Evolutionary conservation across 352 stramenopile genomes (phyloP).

Genomic region (Plasmopara muralis): DNA sequence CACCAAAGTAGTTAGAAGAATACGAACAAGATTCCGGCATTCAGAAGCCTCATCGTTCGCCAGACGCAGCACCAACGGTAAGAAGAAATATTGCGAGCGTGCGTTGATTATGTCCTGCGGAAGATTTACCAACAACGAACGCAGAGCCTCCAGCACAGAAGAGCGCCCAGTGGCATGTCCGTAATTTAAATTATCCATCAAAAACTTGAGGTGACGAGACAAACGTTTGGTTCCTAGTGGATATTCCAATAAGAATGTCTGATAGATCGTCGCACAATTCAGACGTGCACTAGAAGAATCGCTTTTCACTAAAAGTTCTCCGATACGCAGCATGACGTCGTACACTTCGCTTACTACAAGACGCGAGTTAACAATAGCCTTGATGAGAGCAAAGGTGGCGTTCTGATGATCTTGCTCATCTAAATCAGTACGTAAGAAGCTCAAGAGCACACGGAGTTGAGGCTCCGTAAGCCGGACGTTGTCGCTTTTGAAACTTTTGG

Average conservation of each 20-base stretch:
- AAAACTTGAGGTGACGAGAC: conserved; percentile 90
- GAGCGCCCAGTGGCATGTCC: conserved; percentile 91
- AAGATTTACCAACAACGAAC: conserved; percentile 88
- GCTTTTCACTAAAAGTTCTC: conserved; percentile 92
- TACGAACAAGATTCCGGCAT: conserved; percentile 80
- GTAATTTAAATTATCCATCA: conserved; percentile 95
- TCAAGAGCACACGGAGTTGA: conserved; percentile 85
- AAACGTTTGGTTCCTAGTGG: conserved; percentile 91
- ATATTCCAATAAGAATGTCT: conserved; percentile 94
- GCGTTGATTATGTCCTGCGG: conserved; percentile 88
- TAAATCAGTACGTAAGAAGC: conserved; percentile 87
- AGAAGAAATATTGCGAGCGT: conserved; percentile 90
- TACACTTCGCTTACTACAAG: conserved; percentile 94
- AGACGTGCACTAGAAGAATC: conserved; percentile 81
- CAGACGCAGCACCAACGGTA: conserved; percentile 94
- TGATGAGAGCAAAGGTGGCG: conserved; percentile 90
- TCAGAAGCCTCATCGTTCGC: conserved; percentile 91
- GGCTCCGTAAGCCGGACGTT: conserved; percentile 55
- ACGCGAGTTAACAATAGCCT: conserved; percentile 85
- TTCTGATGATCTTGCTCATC: conserved; percentile 94
- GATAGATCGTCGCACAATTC: conserved; percentile 75
- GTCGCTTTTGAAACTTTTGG: conserved; percentile 31
- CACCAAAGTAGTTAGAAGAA: conserved; percentile 81
- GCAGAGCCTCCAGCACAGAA: conserved; percentile 87
- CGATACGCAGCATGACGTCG: conserved; percentile 92